These are phyloP conservation scores for Fusarium gaditjirri DNA, from an alignment of 2,329 filamentous ascomycete species.

Conservation along the genomic window DNA sequence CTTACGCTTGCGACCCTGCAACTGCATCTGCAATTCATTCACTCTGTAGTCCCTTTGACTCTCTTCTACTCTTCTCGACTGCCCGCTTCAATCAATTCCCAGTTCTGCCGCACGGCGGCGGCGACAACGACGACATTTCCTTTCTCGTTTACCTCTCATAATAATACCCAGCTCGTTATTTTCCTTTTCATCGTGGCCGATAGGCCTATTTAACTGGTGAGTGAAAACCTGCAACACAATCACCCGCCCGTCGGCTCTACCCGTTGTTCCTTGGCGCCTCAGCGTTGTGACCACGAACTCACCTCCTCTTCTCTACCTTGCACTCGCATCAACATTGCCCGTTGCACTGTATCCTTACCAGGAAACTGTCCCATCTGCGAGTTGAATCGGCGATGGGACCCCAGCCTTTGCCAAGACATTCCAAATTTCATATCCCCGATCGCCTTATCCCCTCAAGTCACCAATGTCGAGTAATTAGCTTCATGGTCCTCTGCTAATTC, in stretches of 20 bases:
- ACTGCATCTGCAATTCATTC: slow-evolving; percentile 34
- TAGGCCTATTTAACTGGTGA: slow-evolving; percentile 35
- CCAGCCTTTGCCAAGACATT: slow-evolving; percentile 12
- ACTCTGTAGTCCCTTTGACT: slow-evolving; percentile 38
- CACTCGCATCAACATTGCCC: neutral
- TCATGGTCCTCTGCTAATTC: slow-evolving; percentile 34
- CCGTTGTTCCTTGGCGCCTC: slow-evolving; percentile 7
- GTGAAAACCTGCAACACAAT: slow-evolving; percentile 15
- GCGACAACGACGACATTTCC: slow-evolving; percentile 11
- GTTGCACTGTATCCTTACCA: neutral
- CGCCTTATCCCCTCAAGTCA: slow-evolving; percentile 14
- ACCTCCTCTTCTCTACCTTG: slow-evolving; percentile 2
- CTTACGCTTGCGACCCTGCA: slow-evolving; percentile 47
- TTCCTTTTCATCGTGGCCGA: slow-evolving; percentile 24
- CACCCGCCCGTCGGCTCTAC: slow-evolving; percentile 1
- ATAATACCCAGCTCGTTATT: slow-evolving; percentile 15
- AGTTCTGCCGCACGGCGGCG: slow-evolving; percentile 33
- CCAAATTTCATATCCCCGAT: slow-evolving; percentile 18
- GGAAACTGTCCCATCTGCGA: slow-evolving; percentile 1
- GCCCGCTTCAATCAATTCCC: slow-evolving; percentile 22
- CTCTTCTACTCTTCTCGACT: slow-evolving; percentile 35
- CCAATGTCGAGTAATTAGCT: slow-evolving; percentile 14
- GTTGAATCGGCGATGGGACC: slow-evolving; percentile 13
- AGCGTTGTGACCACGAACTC: slow-evolving; percentile 10
- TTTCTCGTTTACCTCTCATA: neutral